phyloP scores from a whole-genome alignment of 129 eudicot genomes.

The Chrysanthemum seticuspe region DNA sequence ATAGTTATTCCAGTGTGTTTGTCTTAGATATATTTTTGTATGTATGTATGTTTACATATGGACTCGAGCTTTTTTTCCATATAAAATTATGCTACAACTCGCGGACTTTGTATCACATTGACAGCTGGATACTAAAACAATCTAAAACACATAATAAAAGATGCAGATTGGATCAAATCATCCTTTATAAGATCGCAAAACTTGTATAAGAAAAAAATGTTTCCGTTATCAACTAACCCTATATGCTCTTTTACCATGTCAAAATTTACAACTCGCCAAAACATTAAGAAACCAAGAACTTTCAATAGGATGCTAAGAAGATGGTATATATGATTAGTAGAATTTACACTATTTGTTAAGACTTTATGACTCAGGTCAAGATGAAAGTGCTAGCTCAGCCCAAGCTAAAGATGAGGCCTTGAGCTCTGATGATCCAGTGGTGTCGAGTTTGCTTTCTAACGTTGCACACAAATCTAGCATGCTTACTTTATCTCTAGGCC shows the following conservation, averaged over 20 bases:
- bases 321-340: conserved; percentile 27
- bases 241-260: conserved; percentile 10
- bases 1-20: too few species aligned
- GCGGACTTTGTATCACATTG: too few species aligned
- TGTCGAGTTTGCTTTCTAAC: conserved; percentile 72
- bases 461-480: conserved; percentile 61
- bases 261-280: conserved; percentile 25
- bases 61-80: too few species aligned
- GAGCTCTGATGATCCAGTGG: conserved; percentile 62
- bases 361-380: conserved; percentile 40
- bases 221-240: conserved; percentile 14
- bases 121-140: too few species aligned
- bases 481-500: conserved; percentile 38
- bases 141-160: too few species aligned
- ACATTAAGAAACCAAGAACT: conserved; percentile 10
- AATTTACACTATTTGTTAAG: conserved; percentile 56
- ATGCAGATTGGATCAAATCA: too few species aligned
- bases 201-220: conserved; percentile 17
- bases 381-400: conserved; percentile 84
- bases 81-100: too few species aligned
- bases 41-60: too few species aligned
- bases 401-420: conserved; percentile 85
- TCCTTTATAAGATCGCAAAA: not conserved
- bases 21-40: too few species aligned
- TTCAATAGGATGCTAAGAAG: conserved; percentile 13